phyloP scores from a whole-genome alignment of 139 green algal genomes.

The Pedinophyceae sp. region DNA sequence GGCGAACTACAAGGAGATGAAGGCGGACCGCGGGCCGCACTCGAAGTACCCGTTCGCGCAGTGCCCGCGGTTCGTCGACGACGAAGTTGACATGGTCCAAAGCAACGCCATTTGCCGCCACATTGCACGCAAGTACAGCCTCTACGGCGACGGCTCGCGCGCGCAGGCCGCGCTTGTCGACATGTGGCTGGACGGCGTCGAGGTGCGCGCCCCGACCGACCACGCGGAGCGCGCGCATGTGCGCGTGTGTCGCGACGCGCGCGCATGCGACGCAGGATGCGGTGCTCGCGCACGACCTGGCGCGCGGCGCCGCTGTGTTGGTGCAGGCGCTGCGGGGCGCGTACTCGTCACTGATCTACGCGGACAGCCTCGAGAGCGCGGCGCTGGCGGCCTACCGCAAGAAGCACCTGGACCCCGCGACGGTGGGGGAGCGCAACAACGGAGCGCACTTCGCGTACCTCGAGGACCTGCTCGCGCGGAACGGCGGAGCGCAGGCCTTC shows the following conservation, averaged over 20 bases:
- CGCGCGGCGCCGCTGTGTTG: too few relatives aligned
- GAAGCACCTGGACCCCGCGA: too few relatives aligned
- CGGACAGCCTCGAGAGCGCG: neutral
- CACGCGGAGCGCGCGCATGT: too few relatives aligned
- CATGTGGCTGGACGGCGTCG: neutral
- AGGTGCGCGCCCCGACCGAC: too few relatives aligned
- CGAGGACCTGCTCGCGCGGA: neutral
- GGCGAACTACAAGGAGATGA: too few relatives aligned
- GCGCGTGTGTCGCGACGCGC: too few relatives aligned
- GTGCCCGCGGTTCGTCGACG: neutral
- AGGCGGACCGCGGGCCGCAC: neutral
- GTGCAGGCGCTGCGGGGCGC: neutral
- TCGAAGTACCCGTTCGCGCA: neutral
- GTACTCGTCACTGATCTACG: neutral
- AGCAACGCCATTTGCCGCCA: neutral
- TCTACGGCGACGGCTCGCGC: neutral
- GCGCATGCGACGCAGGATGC: too few relatives aligned
- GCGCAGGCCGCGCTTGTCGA: neutral
- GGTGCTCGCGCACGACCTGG: too few relatives aligned
- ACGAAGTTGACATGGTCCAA: neutral
- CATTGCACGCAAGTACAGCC: neutral
- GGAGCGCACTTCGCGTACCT: neutral
- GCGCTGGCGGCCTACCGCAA: too few relatives aligned
- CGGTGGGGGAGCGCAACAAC: too few relatives aligned
- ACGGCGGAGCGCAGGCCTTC: neutral